phyloP scores from a whole-genome alignment of 2,329 filamentous ascomycete genomes.

The Epichloe amarillans region DNA sequence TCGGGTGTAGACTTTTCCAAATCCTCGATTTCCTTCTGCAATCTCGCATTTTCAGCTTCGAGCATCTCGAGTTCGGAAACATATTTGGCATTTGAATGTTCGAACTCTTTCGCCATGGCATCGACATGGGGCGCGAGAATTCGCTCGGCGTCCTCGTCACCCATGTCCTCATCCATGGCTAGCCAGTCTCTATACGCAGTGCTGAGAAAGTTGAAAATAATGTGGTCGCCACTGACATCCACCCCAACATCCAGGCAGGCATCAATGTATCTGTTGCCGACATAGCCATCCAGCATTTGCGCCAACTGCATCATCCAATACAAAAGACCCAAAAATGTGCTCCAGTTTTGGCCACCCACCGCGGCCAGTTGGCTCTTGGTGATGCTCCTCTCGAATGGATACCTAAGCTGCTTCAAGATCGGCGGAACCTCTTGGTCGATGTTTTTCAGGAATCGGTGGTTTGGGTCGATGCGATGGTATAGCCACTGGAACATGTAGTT shows the following conservation, averaged over 20 bases:
- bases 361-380: slow-evolving; percentile 93
- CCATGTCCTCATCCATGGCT: slow-evolving; percentile 77
- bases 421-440: slow-evolving; percentile 93
- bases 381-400: slow-evolving; percentile 90
- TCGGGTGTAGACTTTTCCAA: slow-evolving; percentile 78
- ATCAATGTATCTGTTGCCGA: slow-evolving; percentile 69
- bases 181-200: slow-evolving; percentile 90
- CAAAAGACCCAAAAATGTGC: slow-evolving; percentile 79
- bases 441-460: slow-evolving; percentile 82
- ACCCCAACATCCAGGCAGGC: slow-evolving; percentile 79
- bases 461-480: slow-evolving; percentile 89
- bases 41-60: slow-evolving; percentile 69
- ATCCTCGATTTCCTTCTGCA: slow-evolving; percentile 78
- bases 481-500: slow-evolving; percentile 97
- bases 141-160: slow-evolving; percentile 69
- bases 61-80: slow-evolving; percentile 71
- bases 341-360: slow-evolving; percentile 95
- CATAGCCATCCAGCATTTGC: slow-evolving; percentile 81
- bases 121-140: slow-evolving; percentile 74
- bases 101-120: slow-evolving; percentile 78
- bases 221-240: slow-evolving; percentile 78
- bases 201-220: slow-evolving; percentile 87
- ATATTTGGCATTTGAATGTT: slow-evolving; percentile 72
- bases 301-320: slow-evolving; percentile 99
- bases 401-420: slow-evolving; percentile 82